Evolutionary conservation across 2,329 filamentous ascomycete genomes (phyloP).

Genomic region (Chaetothyriales sp.): DNA sequence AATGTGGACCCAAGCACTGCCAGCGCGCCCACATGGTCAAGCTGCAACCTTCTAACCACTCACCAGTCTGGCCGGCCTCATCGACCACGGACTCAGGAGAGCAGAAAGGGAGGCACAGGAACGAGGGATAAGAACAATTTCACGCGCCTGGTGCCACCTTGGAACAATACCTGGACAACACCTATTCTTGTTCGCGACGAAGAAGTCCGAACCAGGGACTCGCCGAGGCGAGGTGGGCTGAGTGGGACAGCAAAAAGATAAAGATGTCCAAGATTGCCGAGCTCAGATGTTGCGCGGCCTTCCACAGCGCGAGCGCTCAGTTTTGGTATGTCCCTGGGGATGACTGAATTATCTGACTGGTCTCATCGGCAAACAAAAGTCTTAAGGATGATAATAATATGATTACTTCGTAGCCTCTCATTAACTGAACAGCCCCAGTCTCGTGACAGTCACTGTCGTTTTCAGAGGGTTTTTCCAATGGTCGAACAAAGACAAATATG

Average conservation of each 20-base stretch:
- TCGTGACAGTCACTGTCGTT: too few relatives aligned
- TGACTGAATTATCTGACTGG: too few relatives aligned
- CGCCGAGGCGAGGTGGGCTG: background rate
- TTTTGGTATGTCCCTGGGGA: too few relatives aligned
- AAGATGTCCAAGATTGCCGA: background rate
- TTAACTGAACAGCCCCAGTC: too few relatives aligned
- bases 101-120: background rate
- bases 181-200: background rate
- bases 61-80: background rate
- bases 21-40: background rate
- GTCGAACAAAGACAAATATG: too few relatives aligned
- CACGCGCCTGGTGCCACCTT: background rate
- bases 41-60: background rate
- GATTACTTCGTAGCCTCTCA: too few relatives aligned
- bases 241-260: background rate
- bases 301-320: background rate
- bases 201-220: background rate
- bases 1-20: background rate
- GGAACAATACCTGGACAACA: background rate
- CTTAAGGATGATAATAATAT: too few relatives aligned
- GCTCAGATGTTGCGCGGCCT: background rate
- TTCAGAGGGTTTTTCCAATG: too few relatives aligned
- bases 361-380: too few relatives aligned
- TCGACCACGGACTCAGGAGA: background rate
- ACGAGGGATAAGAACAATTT: background rate